Percentiles rank a stretch among this genome's conserved stretches.
These are phyloP conservation scores for Cystoderma amianthinum DNA, from an alignment of 768 basidiomycete species.

Conservation along the genomic window DNA sequence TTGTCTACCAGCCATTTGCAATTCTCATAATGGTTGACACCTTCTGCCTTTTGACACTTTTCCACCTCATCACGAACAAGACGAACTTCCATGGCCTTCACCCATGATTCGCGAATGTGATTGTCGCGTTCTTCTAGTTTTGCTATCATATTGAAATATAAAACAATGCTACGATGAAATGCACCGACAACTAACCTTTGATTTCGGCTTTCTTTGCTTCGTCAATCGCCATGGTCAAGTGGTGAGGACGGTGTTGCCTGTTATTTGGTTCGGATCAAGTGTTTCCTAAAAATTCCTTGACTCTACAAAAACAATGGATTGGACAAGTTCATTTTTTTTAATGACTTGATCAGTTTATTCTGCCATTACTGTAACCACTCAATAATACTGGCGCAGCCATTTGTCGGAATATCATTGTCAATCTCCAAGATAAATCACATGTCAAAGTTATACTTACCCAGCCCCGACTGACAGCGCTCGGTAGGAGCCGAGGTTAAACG, in stretches of 20 bases:
- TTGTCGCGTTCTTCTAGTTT: conserved; percentile 66
- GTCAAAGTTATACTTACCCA: too few species aligned
- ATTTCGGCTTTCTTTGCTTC: conserved; percentile 39
- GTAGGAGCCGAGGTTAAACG: too few species aligned
- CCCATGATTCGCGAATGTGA: conserved; percentile 86
- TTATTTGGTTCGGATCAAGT: conserved; percentile 16
- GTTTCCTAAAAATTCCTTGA: too few species aligned
- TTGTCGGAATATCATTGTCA: too few species aligned
- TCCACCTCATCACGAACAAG: conserved; percentile 83
- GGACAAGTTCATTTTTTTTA: too few species aligned
- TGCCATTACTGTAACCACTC: too few species aligned
- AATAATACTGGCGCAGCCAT: too few species aligned
- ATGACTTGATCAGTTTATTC: too few species aligned
- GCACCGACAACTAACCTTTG: conserved; percentile 27
- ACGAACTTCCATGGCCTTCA: conserved; percentile 88
- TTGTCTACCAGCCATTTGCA: conserved; percentile 83
- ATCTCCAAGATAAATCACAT: too few species aligned
- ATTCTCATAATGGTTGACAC: conserved; percentile 86
- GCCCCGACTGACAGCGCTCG: too few species aligned
- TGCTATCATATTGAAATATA: conserved; percentile 34
- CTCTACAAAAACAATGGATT: too few species aligned
- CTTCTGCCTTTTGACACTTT: conserved; percentile 87
- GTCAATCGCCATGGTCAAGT: conserved; percentile 30
- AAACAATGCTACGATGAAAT: not conserved
- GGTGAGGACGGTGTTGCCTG: conserved; percentile 14